Evolutionary conservation across 2,329 filamentous ascomycete species (phyloP).

Genomic region (Sarocladium kiliense): DNA sequence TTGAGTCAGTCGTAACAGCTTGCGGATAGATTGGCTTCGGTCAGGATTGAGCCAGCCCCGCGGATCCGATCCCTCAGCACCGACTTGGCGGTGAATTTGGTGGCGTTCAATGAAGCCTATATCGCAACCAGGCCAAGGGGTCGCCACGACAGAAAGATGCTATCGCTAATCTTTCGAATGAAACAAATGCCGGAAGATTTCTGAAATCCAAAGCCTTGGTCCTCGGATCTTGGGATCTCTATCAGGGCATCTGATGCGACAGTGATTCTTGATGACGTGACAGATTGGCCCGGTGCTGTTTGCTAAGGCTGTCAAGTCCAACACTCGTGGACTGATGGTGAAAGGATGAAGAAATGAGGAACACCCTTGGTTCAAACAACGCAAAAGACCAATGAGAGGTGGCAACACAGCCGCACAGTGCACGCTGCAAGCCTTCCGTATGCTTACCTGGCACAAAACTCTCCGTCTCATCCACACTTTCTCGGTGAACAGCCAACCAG

Average conservation of each 20-base stretch:
- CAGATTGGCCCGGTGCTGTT: no score
- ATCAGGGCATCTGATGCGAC: no score
- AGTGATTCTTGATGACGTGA: no score
- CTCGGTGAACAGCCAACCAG: background rate
- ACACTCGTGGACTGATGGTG: no score
- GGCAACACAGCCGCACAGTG: no score
- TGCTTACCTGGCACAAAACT: constrained; percentile 2
- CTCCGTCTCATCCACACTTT: background rate
- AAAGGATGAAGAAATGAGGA: no score
- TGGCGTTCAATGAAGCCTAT: background rate
- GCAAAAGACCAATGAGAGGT: no score
- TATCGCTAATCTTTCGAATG: background rate
- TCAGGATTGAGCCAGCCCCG: background rate
- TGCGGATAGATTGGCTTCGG: background rate
- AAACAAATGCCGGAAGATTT: no score
- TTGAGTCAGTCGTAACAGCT: background rate
- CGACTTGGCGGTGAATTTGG: constrained; percentile 3
- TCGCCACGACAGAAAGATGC: background rate
- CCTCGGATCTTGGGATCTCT: no score
- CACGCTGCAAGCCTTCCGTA: background rate
- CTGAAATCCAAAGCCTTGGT: no score
- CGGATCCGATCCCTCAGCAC: background rate
- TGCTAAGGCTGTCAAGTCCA: no score
- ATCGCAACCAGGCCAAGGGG: background rate
- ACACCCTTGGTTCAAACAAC: no score